Base-by-base conservation (phyloP, 2,329 filamentous ascomycete species). In the Epichloe coenophiala region DNA sequence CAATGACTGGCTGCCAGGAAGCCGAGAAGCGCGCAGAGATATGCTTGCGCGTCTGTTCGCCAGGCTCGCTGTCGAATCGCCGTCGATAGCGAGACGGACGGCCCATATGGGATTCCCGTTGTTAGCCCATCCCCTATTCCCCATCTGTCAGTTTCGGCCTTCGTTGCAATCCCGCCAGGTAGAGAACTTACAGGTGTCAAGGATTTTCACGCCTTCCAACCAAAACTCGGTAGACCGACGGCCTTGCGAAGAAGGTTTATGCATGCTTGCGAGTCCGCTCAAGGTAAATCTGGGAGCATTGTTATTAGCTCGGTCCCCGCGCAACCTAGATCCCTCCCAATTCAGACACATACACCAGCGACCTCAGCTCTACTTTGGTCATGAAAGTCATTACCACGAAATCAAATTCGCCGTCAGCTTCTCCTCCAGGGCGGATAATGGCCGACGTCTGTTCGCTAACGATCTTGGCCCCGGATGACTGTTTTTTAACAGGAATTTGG, bases 1-100 rank as follows among this genome's bases (percentile, higher is more conserved):
- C 82, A 85, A 47, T 82, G 78, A 41, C 80, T 83, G 44, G 84
- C 86, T 1, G 80, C 75, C 50, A 85, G 74, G 47, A 93, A 76
- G 3, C 83, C 81, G 27, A 83, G 77, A 17, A 90, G 74, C n/a
- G 88, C 73, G 47, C 83, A 77, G 37, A 88, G 72, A 55, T 88
- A 84, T 61, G 80, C 82, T 53, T 80, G 77, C 7, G 88, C 71
- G 48, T 81, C 74, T 51, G 71, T 73, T 47, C 83, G 77, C 83
- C 84, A 88, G 53, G 77, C 72, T 9, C 77, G 72, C 45, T 81
- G 72, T 54, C 72, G 67, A 31, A 81, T 73, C 11, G 80, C 79
- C 45, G 75, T 74, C 39, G 75, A 72, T 15, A 86, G 67, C 0
- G 79, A 76, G 47, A 78, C 70, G 0, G 74, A 66, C 11, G 65